Conservation (phyloP, 2,329 filamentous ascomycete species). For the Aspergillus quadrilineatus region DNA sequence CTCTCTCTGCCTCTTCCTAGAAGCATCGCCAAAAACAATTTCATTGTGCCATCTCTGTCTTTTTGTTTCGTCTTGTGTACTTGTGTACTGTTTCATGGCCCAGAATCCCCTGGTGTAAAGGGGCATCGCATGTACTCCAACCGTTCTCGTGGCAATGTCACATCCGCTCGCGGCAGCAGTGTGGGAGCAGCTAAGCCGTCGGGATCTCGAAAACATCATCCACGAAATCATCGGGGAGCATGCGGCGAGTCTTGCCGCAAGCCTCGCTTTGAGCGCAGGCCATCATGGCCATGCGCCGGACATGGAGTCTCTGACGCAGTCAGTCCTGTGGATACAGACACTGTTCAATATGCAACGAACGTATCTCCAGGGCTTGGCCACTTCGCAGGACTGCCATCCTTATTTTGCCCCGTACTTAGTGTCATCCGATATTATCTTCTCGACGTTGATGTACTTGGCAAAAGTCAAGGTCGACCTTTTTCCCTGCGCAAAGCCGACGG, state of each 20-base stretch:
- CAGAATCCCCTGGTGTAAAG: background rate
- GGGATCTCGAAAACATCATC: conserved; percentile 35
- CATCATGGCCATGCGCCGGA: conserved; percentile 23
- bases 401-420: conserved; percentile 31
- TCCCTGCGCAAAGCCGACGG: conserved; percentile 27
- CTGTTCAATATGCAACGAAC: conserved; percentile 38
- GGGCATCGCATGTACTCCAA: background rate
- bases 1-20: background rate
- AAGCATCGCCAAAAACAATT: conserved; percentile 1
- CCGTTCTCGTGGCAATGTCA: conserved; percentile 25
- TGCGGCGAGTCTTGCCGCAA: conserved; percentile 29
- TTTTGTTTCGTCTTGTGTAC: background rate
- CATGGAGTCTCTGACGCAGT: conserved; percentile 27
- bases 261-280: conserved; percentile 25
- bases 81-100: background rate
- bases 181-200: conserved; percentile 36
- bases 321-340: conserved; percentile 38
- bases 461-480: conserved; percentile 33
- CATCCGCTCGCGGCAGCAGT: conserved; percentile 36
- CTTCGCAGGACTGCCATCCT: conserved; percentile 30
- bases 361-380: conserved; percentile 32
- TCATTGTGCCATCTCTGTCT: conserved; percentile 1
- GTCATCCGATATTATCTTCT: conserved; percentile 32
- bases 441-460: conserved; percentile 36
- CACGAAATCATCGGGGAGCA: conserved; percentile 39